Evolutionary conservation across 441 rosid species (phyloP).

Genomic region (Populus trichocarpa): DNA sequence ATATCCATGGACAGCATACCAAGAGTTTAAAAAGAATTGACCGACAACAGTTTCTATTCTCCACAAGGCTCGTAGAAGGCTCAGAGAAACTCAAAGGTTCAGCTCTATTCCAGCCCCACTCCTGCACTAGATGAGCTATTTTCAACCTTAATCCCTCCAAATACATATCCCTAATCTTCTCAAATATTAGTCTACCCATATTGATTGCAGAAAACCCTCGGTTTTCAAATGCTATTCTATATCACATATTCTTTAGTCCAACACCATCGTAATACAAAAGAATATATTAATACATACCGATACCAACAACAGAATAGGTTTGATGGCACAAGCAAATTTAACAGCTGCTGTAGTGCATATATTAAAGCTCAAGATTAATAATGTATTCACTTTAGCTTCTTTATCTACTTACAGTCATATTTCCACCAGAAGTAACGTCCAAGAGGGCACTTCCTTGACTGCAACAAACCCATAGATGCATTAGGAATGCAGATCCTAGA

Average conservation of each 20-base stretch:
- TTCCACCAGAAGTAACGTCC: slow-evolving; percentile 80
- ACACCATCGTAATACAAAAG: background rate
- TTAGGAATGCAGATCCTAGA: slow-evolving; percentile 15
- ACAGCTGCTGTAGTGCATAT: background rate
- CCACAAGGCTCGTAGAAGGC: background rate
- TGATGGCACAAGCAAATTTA: background rate
- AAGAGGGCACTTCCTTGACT: slow-evolving; percentile 78
- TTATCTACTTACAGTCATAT: slow-evolving; percentile 62
- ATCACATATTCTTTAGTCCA: slow-evolving; percentile 6
- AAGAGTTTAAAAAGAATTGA: background rate
- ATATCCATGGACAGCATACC: background rate
- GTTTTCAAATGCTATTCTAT: background rate
- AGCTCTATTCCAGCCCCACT: background rate
- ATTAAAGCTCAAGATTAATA: slow-evolving; percentile 2
- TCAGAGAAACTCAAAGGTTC: background rate
- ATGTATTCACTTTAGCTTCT: background rate
- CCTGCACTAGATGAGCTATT: background rate
- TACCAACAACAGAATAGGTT: background rate
- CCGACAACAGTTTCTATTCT: background rate
- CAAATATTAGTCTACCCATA: background rate
- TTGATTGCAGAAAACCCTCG: background rate
- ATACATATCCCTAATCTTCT: background rate
- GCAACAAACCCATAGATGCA: slow-evolving; percentile 27
- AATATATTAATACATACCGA: background rate
- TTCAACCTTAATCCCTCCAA: background rate